These are phyloP conservation scores for Arthrobotrys musiformis DNA, from an alignment of 2,329 filamentous ascomycete genomes.

Conservation along the genomic window DNA sequence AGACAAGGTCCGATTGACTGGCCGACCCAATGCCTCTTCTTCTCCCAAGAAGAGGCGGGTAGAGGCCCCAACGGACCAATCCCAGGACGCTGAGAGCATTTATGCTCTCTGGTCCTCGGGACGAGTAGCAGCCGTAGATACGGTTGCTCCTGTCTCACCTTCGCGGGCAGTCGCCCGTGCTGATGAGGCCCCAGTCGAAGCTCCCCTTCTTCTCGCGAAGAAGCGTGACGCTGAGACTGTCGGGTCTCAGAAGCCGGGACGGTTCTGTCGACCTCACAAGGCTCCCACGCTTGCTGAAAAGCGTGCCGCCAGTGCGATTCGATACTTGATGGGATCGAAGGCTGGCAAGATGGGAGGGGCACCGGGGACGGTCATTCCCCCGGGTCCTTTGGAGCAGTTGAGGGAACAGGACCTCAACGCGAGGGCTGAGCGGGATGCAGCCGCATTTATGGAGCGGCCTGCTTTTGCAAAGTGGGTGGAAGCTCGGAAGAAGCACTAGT, in stretches of 20 bases:
- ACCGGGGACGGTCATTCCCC: neutral
- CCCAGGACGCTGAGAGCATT: neutral
- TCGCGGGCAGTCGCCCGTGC: neutral
- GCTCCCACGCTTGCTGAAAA: neutral
- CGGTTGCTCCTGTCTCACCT: neutral
- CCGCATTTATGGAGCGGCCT: neutral
- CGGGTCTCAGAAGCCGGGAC: neutral
- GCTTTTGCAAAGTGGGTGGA: neutral
- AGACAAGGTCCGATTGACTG: conserved; percentile 31
- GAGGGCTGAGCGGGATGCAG: neutral
- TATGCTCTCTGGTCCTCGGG: neutral
- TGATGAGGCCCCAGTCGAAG: neutral
- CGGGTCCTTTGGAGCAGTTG: conserved; percentile 2
- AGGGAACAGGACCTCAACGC: conserved; percentile 5
- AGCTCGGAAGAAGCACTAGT: neutral
- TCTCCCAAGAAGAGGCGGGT: conserved; percentile 42
- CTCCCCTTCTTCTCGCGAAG: neutral
- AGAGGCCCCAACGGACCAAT: conserved; percentile 4
- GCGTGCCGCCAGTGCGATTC: neutral
- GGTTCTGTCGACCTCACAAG: conserved; percentile 3
- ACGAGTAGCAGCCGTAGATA: neutral
- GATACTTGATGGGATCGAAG: neutral
- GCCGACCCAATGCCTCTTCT: conserved; percentile 9
- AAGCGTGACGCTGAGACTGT: neutral
- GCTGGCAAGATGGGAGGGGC: neutral